phyloP scores from a whole-genome alignment of 1,284 basidiomycete species.

The Caloboletus firmus region DNA sequence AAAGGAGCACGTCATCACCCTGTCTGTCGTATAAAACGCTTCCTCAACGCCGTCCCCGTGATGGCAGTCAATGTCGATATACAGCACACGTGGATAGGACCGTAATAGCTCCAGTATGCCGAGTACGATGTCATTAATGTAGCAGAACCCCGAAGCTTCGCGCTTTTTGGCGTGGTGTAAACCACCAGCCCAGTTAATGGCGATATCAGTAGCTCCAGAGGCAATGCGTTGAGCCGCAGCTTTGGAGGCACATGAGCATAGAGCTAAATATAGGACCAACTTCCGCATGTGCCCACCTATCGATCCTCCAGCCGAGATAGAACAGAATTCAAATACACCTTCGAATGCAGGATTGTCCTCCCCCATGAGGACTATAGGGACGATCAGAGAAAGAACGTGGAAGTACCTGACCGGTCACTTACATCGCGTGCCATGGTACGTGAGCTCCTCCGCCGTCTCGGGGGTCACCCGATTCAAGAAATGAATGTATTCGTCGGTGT shows the following conservation, averaged over 20 bases:
- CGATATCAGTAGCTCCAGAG: conserved; percentile 84
- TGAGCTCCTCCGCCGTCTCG: conserved; percentile 83
- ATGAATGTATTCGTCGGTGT: conserved; percentile 97
- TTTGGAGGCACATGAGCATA: conserved; percentile 28
- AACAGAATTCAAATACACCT: conserved; percentile 96
- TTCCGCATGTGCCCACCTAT: conserved; percentile 52
- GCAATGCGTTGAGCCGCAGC: conserved; percentile 84
- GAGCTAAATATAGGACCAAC: neutral
- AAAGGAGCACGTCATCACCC: conserved; percentile 95
- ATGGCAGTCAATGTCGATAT: conserved; percentile 98
- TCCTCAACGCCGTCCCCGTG: conserved; percentile 99
- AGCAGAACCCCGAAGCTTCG: conserved; percentile 96
- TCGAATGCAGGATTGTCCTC: conserved; percentile 98
- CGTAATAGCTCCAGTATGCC: conserved; percentile 86
- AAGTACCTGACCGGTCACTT: conserved; percentile 35
- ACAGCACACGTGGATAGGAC: conserved; percentile 84
- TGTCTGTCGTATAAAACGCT: conserved; percentile 96
- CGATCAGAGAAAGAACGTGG: conserved; percentile 9
- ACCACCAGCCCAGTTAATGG: conserved; percentile 97
- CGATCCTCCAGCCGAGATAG: conserved; percentile 94
- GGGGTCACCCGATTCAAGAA: conserved; percentile 88
- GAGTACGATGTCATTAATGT: conserved; percentile 95
- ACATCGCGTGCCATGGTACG: conserved; percentile 83
- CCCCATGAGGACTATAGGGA: conserved; percentile 71
- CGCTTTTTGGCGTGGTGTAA: conserved; percentile 98